Base-by-base conservation (phyloP, 23 red algal genomes). In the Gracilaria caudata region DNA sequence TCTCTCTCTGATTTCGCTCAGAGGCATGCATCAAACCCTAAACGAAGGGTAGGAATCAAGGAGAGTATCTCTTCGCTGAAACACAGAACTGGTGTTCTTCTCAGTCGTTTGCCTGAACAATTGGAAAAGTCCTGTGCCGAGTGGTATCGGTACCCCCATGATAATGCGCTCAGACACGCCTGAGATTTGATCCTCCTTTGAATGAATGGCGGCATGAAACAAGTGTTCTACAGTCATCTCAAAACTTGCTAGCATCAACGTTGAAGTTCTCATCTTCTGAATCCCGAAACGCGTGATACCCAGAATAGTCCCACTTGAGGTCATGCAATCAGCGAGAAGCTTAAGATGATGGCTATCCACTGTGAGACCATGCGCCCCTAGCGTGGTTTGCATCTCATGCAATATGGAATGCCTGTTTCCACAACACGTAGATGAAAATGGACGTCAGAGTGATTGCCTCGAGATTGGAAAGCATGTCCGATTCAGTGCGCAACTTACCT, bases 151-250 rank as follows among this genome's bases (percentile, higher is more conserved):
- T 26, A 87, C 79, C 1, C 97, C 97, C 93, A 99, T 95, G 77
- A 99, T 99, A 35, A 99, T 92, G 33, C 97, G 75, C 64, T 99
- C 97, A 20, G 85, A 92, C 30, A 99, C 97, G 0, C 97, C 94
- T 23, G 77, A 91, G 26, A 99, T 89, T 28, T 80, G 88, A 92
- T 99, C 97, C 32, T 43, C 43, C 64, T 90, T 68, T 21, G 73
- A 79, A 59, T 95, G 94, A 10, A 99, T 85, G n/a, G 97, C 97
- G 11, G 97, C 97, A 66, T 99, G 93, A 77, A 99, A 99, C 24
- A 99, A 85, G 77, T 99, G 97, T 55, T 99, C 97, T 0, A 99
- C 93, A 54, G 97, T 96, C 93, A 93, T 99, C 85, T 99, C 97
- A 64, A 99, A 99, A 63, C 86, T 92, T 24, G 97, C 97, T 28